Evolutionary conservation across 805 yeast species (phyloP).

Genomic region (Ogataea naganishii): DNA sequence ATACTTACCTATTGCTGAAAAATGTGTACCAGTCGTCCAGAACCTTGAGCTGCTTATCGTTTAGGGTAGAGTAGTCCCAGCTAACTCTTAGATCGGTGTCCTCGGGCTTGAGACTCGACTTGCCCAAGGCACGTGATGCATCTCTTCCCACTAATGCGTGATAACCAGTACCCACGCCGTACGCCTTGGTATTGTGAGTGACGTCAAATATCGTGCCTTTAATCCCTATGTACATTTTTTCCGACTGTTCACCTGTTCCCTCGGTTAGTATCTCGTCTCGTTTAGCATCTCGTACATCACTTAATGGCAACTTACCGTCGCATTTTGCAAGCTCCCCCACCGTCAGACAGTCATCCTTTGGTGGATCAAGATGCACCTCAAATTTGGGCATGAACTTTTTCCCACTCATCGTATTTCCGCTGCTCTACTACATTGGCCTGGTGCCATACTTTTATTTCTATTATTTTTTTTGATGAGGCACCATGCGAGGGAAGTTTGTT

Average conservation of each 20-base stretch:
- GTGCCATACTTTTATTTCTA: too few species aligned
- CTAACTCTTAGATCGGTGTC: slow-evolving; percentile 35
- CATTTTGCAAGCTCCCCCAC: slow-evolving; percentile 32
- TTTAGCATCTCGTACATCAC: slow-evolving; percentile 2
- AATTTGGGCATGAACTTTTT: slow-evolving; percentile 49
- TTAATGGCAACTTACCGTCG: slow-evolving; percentile 32
- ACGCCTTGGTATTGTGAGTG: slow-evolving; percentile 50
- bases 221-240: slow-evolving; percentile 61
- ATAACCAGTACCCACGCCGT: slow-evolving; percentile 73
- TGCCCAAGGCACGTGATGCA: slow-evolving; percentile 68
- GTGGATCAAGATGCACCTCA: slow-evolving; percentile 43
- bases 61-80: slow-evolving; percentile 44
- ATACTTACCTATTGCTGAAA: slow-evolving; percentile 38
- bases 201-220: slow-evolving; percentile 78
- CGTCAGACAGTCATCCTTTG: slow-evolving; percentile 35
- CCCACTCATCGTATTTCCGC: slow-evolving; percentile 8
- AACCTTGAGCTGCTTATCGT: slow-evolving; percentile 49
- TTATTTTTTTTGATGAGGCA: too few species aligned
- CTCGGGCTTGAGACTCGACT: slow-evolving; percentile 48
- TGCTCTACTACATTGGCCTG: too few species aligned
- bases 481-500: too few species aligned
- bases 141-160: slow-evolving; percentile 69
- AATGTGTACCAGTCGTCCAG: slow-evolving; percentile 68
- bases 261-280: slow-evolving; percentile 15
- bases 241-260: slow-evolving; percentile 28